Conservation (phyloP, 2,329 filamentous ascomycete genomes). For the Xylaria sp. region DNA sequence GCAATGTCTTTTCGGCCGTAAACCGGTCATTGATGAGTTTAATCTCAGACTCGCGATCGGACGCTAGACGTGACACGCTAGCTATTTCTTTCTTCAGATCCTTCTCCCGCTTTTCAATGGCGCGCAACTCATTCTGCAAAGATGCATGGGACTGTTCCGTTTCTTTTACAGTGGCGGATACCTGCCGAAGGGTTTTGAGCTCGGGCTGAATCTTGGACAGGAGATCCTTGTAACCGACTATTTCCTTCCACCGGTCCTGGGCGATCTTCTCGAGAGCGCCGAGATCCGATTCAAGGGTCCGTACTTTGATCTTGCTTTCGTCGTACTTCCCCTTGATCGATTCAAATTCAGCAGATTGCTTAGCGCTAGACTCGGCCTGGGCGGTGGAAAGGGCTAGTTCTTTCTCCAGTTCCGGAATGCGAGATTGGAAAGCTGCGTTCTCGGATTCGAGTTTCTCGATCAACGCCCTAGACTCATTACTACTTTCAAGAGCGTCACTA, state of each 20-base stretch:
- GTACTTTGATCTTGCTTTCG: constrained; percentile 63
- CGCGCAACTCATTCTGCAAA: constrained; percentile 57
- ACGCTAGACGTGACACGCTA: constrained; percentile 61
- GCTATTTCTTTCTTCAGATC: constrained; percentile 72
- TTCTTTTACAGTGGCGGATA: constrained; percentile 67
- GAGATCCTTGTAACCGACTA: constrained; percentile 72
- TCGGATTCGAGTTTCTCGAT: constrained; percentile 65
- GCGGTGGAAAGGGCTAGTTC: constrained; percentile 49
- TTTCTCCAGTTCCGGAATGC: constrained; percentile 63
- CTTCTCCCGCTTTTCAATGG: constrained; percentile 76
- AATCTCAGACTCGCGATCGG: constrained; percentile 73
- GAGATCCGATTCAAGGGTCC: constrained; percentile 72
- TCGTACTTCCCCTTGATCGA: constrained; percentile 52
- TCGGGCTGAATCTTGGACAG: constrained; percentile 84
- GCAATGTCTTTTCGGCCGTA: constrained; percentile 64
- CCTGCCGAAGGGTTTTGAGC: constrained; percentile 69
- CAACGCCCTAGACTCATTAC: constrained; percentile 75
- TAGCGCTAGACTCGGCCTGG: constrained; percentile 42
- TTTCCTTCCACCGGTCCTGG: constrained; percentile 79
- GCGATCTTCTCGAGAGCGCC: constrained; percentile 82
- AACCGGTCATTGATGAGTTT: constrained; percentile 74
- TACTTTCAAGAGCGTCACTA: constrained; percentile 71
- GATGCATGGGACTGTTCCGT: constrained; percentile 67
- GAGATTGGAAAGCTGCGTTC: constrained; percentile 59
- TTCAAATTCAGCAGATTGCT: constrained; percentile 57